Base-by-base conservation (phyloP, 2,329 filamentous ascomycete genomes). In the Diplodia corticola region DNA sequence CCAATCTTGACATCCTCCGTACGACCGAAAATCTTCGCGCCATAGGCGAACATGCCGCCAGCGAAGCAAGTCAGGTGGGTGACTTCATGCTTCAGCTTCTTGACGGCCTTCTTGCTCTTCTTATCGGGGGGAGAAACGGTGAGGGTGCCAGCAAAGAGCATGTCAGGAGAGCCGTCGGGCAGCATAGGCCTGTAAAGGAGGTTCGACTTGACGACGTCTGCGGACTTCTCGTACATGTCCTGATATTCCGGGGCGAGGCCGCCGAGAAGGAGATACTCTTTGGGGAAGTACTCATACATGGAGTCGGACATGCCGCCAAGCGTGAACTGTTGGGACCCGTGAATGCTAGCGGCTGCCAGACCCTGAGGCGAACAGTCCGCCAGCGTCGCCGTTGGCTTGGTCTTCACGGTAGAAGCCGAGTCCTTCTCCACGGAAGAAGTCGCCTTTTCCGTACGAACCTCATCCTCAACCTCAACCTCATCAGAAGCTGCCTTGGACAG, bases 11-110 rank as follows among this genome's bases (percentile, higher is more conserved):
- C 74, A 46, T 89, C 85, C 4, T 84, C 80, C 0, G 80, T 79
- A 1, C 79, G 80, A 53, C 81, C 71, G 69, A 91, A 85, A 28
- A 92, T 79, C 67, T 84, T 86, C 1, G 89, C 87, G 1, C 85
- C 88, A 40, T 93, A 82, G 1, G 82, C 89, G 53, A 91, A 88
- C 81, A 90, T 88, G 10, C 89, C 90, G 6, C 90, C 90, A 3
- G 85, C 81, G 73, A 91, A 93, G 76, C 90, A 93, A 3, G 85
- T 84, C 1, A 91, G 80, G 73, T 92, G 90, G 67, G 89, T 85
- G 12, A 80, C 77, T 46, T 81, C 77, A 1, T 74, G 70, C 50
- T 77, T 71, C 0, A 81, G 71, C 44, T 33, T 49, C 28, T 61
- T 49, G 28, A 71, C 63, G 61, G 70, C 57, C 13, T 67, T 35